Base-by-base conservation (phyloP, 331 rosid genomes). In the Malus hybrid region DNA sequence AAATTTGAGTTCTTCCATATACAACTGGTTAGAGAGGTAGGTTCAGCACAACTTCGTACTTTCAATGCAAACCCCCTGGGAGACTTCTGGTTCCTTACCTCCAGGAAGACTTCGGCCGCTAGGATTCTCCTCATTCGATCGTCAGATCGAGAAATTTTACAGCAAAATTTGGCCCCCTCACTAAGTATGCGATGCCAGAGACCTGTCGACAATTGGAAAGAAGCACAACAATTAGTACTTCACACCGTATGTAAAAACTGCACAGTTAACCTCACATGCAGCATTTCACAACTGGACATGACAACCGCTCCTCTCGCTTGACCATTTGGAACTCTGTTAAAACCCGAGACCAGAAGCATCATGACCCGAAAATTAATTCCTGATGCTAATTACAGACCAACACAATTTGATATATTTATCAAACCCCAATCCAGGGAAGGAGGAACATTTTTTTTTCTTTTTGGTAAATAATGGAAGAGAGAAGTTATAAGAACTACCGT, bases 101-200 rank as follows among this genome's bases (percentile, higher is more conserved):
- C 69, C 6, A 11, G 69, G 69, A 33, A 73, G 22, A 44, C 34
- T 44, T 73, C 32, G 33, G 60, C 20, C 46, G 24, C 70, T 10
- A 33, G 18, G 31, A 34, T 66, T 66, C 19, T 18, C 46, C 32
- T 9, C 27, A 70, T 32, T 44, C 56, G 12, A 24, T 36, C 2
- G 19, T 36, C 36, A 10, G 48, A 34, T 36, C 66, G 42, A 54
- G 72, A 63, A 22, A 69, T 16, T 27, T 10, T 32, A 24, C 48
- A 29, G 74, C 79, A 79, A 73, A 73, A 79, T 65, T 73, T 67
- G 61, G 69, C 20, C 34, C 70, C 81, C 56, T 78, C 69, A 65
- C 66, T 39, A 42, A 15, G 14, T 19, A 31, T 22, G 52, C 10
- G 67, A 27, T 29, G 19, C 46, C 42, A 39, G 44, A 55, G 18